Evolutionary conservation across 73 alveolate genomes (phyloP), one percentile per base, ranked within the genome.

Genomic region (Paramecium biaurelia): DNA sequence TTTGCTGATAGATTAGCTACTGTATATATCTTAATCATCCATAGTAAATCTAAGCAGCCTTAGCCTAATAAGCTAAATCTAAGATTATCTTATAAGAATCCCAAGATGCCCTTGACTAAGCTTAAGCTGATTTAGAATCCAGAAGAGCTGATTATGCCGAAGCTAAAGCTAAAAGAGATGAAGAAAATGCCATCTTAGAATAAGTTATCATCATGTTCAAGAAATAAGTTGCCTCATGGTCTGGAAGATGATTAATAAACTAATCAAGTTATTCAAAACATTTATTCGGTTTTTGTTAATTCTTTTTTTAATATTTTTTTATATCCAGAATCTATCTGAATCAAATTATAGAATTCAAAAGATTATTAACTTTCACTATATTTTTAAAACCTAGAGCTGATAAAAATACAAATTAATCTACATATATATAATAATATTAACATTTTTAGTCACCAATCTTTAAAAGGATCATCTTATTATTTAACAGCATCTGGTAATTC

Each of bases 401-500:
- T n/a, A n/a, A n/a, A n/a, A n/a, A n/a, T n/a, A n/a, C n/a, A n/a
- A n/a, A n/a, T n/a, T n/a, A n/a, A n/a, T n/a, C n/a, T n/a, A n/a
- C n/a, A n/a, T n/a, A 47, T 12, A 47, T 47, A 47, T 15, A 15
- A 47, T 12, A 47, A 15, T 47, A n/a, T 47, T 47, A 47, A 47
- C 23, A 14, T 47, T 47, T n/a, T 47, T 47, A 47, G 59, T 70
- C 85, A 96, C 99, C 99, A 96, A 63, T 96, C 97, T 63, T 95
- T 90, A 92, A 96, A 96, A 20, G 99, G 99, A 88, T 96, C 99
- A 74, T 96, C 98, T 56, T 95, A 87, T 70, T 92, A 70, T 76
- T 85, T 57, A 32, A 96, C 94, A 57, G 93, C 89, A 10, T 94
- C 94, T n/a, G 98, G 92, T 57, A 86, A 88, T 32, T 96, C 95